Percentiles rank a stretch among this genome's conserved stretches.
Evolutionary conservation across 345 rosid species (phyloP).

Genomic region (Theobroma cacao): DNA sequence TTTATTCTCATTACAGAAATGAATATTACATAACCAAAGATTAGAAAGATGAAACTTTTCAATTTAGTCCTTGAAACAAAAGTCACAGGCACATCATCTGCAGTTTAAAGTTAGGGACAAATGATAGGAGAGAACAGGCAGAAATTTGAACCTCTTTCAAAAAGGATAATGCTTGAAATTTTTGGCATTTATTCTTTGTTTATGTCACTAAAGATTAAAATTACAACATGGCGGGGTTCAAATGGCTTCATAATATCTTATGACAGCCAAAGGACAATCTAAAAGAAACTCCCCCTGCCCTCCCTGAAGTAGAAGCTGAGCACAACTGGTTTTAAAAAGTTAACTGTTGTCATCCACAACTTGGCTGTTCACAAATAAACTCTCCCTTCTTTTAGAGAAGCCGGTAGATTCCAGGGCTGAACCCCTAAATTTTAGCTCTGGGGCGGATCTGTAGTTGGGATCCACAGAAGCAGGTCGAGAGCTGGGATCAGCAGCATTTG

Average conservation of each 20-base stretch:
- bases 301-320: constrained; percentile 7
- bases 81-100: background rate
- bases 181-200: constrained; percentile 15
- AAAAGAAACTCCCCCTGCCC: constrained; percentile 9
- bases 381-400: constrained; percentile 64
- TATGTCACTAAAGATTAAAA: constrained; percentile 11
- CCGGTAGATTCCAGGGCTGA: constrained; percentile 54
- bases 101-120: background rate
- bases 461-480: constrained; percentile 55
- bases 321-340: constrained; percentile 16
- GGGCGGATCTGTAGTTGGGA: constrained; percentile 51
- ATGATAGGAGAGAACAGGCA: background rate
- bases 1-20: background rate
- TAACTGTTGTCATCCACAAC: constrained; percentile 52
- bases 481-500: constrained; percentile 46
- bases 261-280: constrained; percentile 2
- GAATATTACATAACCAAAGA: background rate
- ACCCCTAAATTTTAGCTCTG: constrained; percentile 65
- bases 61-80: background rate
- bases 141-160: background rate
- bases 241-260: constrained; percentile 14
- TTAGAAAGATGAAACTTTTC: background rate
- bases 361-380: constrained; percentile 52
- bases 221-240: constrained; percentile 26
- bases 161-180: constrained; percentile 1